Conservation (phyloP, 257 asterid genomes). For the Ligustrum vulgare region DNA sequence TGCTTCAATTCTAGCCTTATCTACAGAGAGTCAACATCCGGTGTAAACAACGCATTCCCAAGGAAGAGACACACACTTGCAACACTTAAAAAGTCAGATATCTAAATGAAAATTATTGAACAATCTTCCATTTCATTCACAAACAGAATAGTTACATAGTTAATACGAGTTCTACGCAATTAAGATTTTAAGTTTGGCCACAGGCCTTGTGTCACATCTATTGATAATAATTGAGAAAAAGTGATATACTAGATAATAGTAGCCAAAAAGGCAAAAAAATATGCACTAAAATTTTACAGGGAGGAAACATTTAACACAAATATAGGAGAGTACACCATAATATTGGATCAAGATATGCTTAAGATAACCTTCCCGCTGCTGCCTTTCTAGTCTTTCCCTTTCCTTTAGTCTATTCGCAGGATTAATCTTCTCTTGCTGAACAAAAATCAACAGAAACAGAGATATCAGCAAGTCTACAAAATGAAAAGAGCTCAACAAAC, state of each 20-base stretch:
- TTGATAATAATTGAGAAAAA: too few relatives aligned
- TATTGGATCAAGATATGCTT: background rate
- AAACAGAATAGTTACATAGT: background rate
- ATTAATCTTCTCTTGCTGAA: conserved; percentile 50
- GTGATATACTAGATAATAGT: too few relatives aligned
- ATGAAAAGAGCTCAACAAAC: background rate
- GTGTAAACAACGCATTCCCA: background rate
- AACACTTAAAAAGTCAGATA: background rate
- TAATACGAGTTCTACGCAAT: too few relatives aligned
- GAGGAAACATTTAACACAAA: background rate
- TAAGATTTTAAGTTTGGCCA: too few relatives aligned
- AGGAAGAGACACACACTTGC: background rate
- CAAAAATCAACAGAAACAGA: conserved; percentile 16
- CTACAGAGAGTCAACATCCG: conserved; percentile 34
- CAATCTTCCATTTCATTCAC: background rate
- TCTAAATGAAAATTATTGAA: background rate
- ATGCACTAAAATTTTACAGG: too few relatives aligned
- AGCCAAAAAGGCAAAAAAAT: too few relatives aligned
- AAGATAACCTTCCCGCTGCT: conserved; percentile 53
- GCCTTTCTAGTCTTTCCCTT: conserved; percentile 56
- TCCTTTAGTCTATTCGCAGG: conserved; percentile 50
- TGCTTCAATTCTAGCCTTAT: conserved; percentile 62
- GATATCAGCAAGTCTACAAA: background rate
- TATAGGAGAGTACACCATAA: background rate
- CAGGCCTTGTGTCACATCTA: too few relatives aligned